phyloP scores from a whole-genome alignment of 306 rosid species.

The Corylus heterophylla region DNA sequence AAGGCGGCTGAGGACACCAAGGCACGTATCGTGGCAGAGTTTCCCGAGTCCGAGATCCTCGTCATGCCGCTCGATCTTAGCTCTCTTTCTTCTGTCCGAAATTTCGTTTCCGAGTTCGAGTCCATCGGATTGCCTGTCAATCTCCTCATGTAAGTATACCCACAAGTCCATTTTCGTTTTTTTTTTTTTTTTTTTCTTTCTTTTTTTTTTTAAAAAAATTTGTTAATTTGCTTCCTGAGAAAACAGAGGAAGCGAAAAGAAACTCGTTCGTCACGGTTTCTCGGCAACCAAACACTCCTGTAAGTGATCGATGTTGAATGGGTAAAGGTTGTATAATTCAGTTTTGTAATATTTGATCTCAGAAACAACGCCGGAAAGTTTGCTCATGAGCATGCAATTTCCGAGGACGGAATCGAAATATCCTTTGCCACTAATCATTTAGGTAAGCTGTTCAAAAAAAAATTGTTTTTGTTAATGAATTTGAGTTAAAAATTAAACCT shows the following conservation, averaged over 20 bases:
- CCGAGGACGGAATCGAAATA: slow-evolving; percentile 90
- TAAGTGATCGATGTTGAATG: neutral
- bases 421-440: neutral
- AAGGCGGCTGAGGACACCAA: slow-evolving; percentile 76
- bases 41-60: slow-evolving; percentile 50
- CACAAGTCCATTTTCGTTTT: neutral
- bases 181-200: neutral
- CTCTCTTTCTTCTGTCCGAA: slow-evolving; percentile 61
- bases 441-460: slow-evolving; percentile 1
- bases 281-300: neutral
- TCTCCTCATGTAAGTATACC: slow-evolving; percentile 63
- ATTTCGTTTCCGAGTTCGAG: slow-evolving; percentile 59
- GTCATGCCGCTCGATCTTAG: slow-evolving; percentile 84
- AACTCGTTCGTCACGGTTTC: neutral
- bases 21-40: slow-evolving; percentile 60
- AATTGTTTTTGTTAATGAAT: neutral
- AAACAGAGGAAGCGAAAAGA: neutral
- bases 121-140: slow-evolving; percentile 68
- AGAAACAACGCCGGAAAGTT: slow-evolving; percentile 95
- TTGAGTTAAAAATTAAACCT: neutral
- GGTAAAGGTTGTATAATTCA: neutral
- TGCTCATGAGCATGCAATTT: slow-evolving; percentile 61
- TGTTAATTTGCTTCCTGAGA: slow-evolving; percentile 22
- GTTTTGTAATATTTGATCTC: neutral
- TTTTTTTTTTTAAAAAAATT: neutral